Conservation (phyloP, 371 early-diverging fungal species). For the Chytridium lagenaria region DNA sequence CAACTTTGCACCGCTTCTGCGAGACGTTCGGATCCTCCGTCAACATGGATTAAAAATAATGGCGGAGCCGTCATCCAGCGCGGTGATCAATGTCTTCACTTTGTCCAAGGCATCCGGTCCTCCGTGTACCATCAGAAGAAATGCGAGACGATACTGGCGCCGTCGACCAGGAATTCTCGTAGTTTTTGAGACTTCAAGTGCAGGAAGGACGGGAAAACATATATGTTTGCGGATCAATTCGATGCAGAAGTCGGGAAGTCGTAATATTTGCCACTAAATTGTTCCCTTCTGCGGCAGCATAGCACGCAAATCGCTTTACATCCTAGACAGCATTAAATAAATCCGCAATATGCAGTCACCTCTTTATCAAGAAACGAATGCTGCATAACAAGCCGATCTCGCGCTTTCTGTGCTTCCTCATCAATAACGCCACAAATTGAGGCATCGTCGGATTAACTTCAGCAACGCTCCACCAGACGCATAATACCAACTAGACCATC, state of each 20-base stretch:
- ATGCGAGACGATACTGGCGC: constrained; percentile 39
- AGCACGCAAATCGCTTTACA: constrained; percentile 40
- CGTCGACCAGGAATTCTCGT: constrained; percentile 27
- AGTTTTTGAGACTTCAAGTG: background rate
- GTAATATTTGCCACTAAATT: constrained; percentile 36
- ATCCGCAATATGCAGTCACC: background rate
- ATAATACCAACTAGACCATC: constrained; percentile 29
- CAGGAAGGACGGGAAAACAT: constrained; percentile 20
- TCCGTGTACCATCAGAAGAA: constrained; percentile 48
- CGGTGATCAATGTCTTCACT: constrained; percentile 27
- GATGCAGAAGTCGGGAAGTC: constrained; percentile 22
- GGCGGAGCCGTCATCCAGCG: constrained; percentile 43
- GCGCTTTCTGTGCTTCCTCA: constrained; percentile 16
- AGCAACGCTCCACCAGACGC: constrained; percentile 33
- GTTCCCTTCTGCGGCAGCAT: constrained; percentile 38
- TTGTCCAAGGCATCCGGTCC: constrained; percentile 2
- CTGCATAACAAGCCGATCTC: constrained; percentile 4
- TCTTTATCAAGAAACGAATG: constrained; percentile 13
- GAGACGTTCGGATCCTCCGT: constrained; percentile 16
- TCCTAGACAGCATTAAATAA: background rate
- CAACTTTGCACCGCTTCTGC: constrained; percentile 12
- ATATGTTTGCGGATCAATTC: constrained; percentile 37
- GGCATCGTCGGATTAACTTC: constrained; percentile 33
- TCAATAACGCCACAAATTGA: background rate
- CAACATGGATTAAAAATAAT: constrained; percentile 48